Base-by-base conservation (phyloP, 768 basidiomycete species). In the Pleurotus eryngii region DNA sequence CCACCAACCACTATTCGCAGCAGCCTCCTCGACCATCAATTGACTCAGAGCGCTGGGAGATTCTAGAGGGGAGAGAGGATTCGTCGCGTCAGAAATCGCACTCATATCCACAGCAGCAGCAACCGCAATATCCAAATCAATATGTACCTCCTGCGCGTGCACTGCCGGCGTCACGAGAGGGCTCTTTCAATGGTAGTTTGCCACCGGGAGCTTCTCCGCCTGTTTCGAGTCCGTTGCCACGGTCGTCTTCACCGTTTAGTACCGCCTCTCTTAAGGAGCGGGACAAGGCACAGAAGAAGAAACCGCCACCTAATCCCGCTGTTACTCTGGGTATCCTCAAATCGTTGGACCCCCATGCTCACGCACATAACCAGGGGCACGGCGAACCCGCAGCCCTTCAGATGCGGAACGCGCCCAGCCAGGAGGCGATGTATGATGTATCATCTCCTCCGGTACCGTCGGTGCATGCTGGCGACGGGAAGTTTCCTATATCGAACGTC, bases 271-370 rank as follows among this genome's bases (percentile, higher is more conserved):
- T 60, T 3, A 58, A 63, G 54, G 65, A 69, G 55, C 67, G 65
- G 54, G 67, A 67, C 64, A 2, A 65, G 56, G 47, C n/a, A 59
- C 51, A 61, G 38, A 63, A 64, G 55, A 76, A 69, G 64, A 73
- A 67, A 55, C 59, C 72, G 0, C 68, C 38, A 22, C 42, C 20
- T 20, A 26, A 68, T 0, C 65, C 70, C 1, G 59, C 57, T 43
- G 74, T 70, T 8, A 81, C 83, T 0, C 67, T 86, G 12, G 81
- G 79, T 17, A 85, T 88, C 46, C 72, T 89, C 56, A 76, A 74
- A 46, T 77, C 89, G 2, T 73, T 90, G 14, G 87, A 90, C 56
- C 86, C 89, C 0, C 76, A 71, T 58, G 59, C 66, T 51, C 67
- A 75, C 17, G 38, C 58, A 63, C 57, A 64, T 64, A 6, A 64